phyloP scores from a whole-genome alignment of 148 eudicot species.

The Suaeda aralocaspica region DNA sequence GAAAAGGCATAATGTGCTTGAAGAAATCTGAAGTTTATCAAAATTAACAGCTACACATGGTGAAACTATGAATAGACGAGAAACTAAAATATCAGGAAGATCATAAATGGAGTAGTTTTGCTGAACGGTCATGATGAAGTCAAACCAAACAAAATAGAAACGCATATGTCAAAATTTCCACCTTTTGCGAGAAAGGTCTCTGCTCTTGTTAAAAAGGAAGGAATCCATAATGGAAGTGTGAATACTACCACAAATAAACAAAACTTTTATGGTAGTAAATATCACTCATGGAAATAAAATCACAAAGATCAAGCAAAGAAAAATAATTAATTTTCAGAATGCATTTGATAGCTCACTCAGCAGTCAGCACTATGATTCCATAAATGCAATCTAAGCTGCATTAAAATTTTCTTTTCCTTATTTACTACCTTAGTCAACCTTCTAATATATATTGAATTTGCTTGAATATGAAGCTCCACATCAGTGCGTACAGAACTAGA shows the following conservation, averaged over 20 bases:
- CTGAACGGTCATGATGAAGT: slow-evolving; percentile 10
- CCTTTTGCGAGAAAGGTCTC: slow-evolving; percentile 5
- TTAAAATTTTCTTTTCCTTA: slow-evolving; percentile 1
- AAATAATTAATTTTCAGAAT: slow-evolving; percentile 12
- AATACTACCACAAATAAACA: slow-evolving; percentile 13
- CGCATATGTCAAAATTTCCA: not conserved
- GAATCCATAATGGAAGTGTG: not conserved
- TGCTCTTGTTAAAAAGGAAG: slow-evolving; percentile 2
- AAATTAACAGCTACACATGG: not conserved
- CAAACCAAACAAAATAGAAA: slow-evolving; percentile 9
- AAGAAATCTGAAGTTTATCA: not conserved
- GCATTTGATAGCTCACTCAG: not conserved
- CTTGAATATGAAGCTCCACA: slow-evolving; percentile 12
- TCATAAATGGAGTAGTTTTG: slow-evolving; percentile 4
- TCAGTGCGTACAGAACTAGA: not conserved
- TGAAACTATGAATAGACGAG: not conserved
- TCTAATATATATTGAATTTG: slow-evolving; percentile 8
- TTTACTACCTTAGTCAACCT: slow-evolving; percentile 16
- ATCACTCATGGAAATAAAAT: slow-evolving; percentile 13
- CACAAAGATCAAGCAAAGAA: slow-evolving; percentile 10
- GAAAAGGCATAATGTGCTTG: not conserved
- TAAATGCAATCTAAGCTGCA: slow-evolving; percentile 25
- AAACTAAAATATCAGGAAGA: not conserved
- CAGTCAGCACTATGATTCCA: slow-evolving; percentile 11
- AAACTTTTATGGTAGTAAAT: slow-evolving; percentile 16